Evolutionary conservation across 495 filamentous ascomycete species (phyloP).

Genomic region (Aspergillus coremiiformis): DNA sequence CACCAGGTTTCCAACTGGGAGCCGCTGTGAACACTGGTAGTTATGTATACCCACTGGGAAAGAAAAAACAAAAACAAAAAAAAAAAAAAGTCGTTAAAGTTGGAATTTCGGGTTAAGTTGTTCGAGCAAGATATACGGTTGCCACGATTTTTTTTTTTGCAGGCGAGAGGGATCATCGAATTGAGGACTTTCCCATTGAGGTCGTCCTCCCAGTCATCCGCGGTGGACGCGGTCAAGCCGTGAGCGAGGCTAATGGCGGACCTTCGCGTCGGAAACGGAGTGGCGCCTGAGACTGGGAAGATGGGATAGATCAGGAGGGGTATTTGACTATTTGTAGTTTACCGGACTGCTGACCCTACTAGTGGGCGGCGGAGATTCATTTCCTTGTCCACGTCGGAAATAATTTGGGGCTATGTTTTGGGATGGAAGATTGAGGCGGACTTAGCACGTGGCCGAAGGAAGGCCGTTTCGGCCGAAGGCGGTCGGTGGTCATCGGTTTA

Average conservation of each 20-base stretch:
- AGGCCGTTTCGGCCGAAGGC: conserved; percentile 8
- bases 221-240: too few relatives aligned
- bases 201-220: background rate
- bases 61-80: too few relatives aligned
- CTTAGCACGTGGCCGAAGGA: background rate
- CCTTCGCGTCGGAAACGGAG: background rate
- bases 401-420: background rate
- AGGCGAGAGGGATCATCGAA: background rate
- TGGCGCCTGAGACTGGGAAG: background rate
- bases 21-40: background rate
- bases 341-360: background rate
- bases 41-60: background rate
- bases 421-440: background rate
- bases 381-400: background rate
- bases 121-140: background rate
- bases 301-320: background rate
- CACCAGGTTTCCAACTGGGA: background rate
- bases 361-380: background rate
- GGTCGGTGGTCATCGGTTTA: background rate
- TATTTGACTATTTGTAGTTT: background rate
- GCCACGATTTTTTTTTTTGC: background rate
- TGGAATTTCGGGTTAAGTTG: background rate
- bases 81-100: background rate
- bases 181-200: background rate
- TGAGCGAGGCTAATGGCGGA: background rate